Base-by-base conservation (phyloP, 129 eudicot genomes). In the Tanacetum coccineum region DNA sequence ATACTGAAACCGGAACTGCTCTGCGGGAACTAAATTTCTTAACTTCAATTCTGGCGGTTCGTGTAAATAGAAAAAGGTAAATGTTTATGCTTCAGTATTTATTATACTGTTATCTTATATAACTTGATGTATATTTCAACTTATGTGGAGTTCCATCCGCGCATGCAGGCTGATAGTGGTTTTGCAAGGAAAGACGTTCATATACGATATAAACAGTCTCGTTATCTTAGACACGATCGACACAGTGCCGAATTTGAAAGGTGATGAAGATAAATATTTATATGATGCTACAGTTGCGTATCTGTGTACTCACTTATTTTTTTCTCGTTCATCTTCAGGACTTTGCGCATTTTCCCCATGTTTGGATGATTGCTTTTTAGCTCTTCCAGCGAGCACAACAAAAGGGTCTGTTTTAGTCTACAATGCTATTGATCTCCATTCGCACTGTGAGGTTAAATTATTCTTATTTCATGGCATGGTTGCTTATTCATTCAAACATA, bases 11-110 rank as follows among this genome's bases (percentile, higher is more conserved):
- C 25, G 96, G 88, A 77, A 78, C 74, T 72, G 80, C 96, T 67
- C 70, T 93, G 42, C 80, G 85, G 26, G 95, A 89, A 73, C 76
- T 93, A 47, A 93, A 86, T 80, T 93, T 93, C 79, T 77, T 93
- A 84, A 93, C 99, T 62, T 86, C 99, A 75, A 81, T 93, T 75
- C 81, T 93, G 46, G 84, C 99, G 39, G 96, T 93, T 69, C 79
- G 81, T 67, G 64, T 93, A 19, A 86, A 84, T 84, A 86, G 83
- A 83, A 85, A 78, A 81, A 93, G 99, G 99, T 84, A 71, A 70
- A 69, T 36, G 42, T 18, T 45, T 48, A 4, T 47, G 51, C 42
- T 36, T 36, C 42, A 36, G 22, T 55, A 59, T 51, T 15, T 1
- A 36, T 7, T 1, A 36, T 36, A 36, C 54, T 13, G 53, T 12